phyloP scores from a whole-genome alignment of 495 filamentous ascomycete species.

The Glutinoglossum americanum region DNA sequence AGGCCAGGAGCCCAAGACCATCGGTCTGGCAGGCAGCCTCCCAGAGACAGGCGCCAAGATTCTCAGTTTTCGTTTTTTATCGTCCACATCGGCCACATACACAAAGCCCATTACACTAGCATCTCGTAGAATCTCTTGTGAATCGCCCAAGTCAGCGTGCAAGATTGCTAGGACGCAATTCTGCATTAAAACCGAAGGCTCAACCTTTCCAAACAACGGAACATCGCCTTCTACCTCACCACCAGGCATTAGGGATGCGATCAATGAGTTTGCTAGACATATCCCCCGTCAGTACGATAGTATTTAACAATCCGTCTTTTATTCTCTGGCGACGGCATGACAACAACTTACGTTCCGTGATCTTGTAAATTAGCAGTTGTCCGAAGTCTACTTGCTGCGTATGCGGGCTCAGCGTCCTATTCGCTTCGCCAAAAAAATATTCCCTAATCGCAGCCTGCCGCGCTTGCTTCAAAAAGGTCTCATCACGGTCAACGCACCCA shows the following conservation, averaged over 20 bases:
- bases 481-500: slow-evolving; percentile 66
- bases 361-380: slow-evolving; percentile 46
- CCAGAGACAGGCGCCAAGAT: slow-evolving; percentile 65
- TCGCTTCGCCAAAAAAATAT: slow-evolving; percentile 77
- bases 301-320: slow-evolving; percentile 3
- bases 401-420: slow-evolving; percentile 61
- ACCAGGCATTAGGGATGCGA: slow-evolving; percentile 25
- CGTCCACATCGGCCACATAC: slow-evolving; percentile 78
- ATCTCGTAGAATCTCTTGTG: slow-evolving; percentile 50
- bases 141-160: slow-evolving; percentile 41
- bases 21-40: slow-evolving; percentile 49
- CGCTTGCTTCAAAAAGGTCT: slow-evolving; percentile 44
- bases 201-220: slow-evolving; percentile 33
- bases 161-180: slow-evolving; percentile 65
- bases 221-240: slow-evolving; percentile 18
- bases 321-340: slow-evolving; percentile 2
- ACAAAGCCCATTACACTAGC: slow-evolving; percentile 81
- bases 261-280: slow-evolving; percentile 14
- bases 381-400: slow-evolving; percentile 59
- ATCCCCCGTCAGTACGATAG: background rate
- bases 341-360: slow-evolving; percentile 25
- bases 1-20: slow-evolving; percentile 31
- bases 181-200: slow-evolving; percentile 36
- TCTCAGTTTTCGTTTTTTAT: slow-evolving; percentile 57
- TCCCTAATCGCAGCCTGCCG: slow-evolving; percentile 58